Evolutionary conservation across 2,329 filamentous ascomycete genomes (phyloP).

Genomic region (Trichoderma arundinaceum): DNA sequence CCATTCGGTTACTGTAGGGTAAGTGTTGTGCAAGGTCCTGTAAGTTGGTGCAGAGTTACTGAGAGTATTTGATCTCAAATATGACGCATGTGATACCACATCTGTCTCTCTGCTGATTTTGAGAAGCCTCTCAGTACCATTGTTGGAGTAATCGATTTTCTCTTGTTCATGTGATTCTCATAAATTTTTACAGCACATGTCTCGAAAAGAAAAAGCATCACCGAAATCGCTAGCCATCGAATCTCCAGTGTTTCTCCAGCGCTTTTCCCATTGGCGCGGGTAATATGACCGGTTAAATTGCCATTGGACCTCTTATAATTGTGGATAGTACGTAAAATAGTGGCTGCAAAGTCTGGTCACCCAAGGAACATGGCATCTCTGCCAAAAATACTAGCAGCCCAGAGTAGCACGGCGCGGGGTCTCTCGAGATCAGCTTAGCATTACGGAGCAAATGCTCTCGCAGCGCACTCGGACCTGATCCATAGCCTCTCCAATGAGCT

Average conservation of each 20-base stretch:
- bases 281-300: slow-evolving; percentile 28
- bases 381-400: slow-evolving; percentile 20
- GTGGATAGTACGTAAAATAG: slow-evolving; percentile 21
- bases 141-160: not conserved
- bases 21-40: not conserved
- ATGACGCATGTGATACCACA: not conserved
- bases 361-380: slow-evolving; percentile 17
- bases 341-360: not conserved
- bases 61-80: not conserved
- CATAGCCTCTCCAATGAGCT: slow-evolving; percentile 21
- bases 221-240: slow-evolving; percentile 11
- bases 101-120: not conserved
- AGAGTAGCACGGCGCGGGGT: slow-evolving; percentile 26
- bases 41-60: not conserved
- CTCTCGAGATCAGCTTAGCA: not conserved
- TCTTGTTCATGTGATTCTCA: not conserved
- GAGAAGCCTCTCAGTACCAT: not conserved
- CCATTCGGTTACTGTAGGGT: not conserved
- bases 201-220: not conserved
- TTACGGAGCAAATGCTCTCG: not conserved
- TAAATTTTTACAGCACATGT: not conserved
- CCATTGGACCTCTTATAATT: slow-evolving; percentile 26
- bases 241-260: slow-evolving; percentile 3
- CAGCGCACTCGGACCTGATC: not conserved
- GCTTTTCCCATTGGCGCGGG: slow-evolving; percentile 30